These are phyloP conservation scores for Entophlyctis helioformis DNA, from an alignment of 192 early-diverging fungal genomes.

Conservation along the genomic window DNA sequence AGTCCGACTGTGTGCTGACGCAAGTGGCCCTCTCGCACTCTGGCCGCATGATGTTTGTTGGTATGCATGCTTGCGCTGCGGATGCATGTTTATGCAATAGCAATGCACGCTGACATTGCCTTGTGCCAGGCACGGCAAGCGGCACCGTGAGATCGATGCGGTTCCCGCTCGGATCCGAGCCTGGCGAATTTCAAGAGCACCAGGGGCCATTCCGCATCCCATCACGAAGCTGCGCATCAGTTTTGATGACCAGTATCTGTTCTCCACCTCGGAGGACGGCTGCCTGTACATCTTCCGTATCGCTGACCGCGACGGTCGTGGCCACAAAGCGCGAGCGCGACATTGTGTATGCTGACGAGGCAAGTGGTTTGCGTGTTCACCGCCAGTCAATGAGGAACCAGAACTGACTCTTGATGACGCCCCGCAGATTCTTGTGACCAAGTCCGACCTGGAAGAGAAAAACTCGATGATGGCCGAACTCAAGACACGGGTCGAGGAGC, in stretches of 20 bases:
- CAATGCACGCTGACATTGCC: neutral
- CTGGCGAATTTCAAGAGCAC: constrained; percentile 46
- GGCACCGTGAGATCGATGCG: constrained; percentile 46
- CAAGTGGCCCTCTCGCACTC: constrained; percentile 46
- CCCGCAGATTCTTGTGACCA: constrained; percentile 44
- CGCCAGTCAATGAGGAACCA: too few species aligned
- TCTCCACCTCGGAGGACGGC: constrained; percentile 43
- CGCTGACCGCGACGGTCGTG: constrained; percentile 38
- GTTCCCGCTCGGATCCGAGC: constrained; percentile 32
- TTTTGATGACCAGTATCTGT: constrained; percentile 49
- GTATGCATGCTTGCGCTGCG: constrained; percentile 7
- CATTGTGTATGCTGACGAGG: constrained; percentile 47
- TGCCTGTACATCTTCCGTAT: constrained; percentile 44
- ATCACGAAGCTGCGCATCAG: constrained; percentile 40
- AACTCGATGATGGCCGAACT: constrained; percentile 43
- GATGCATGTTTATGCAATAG: neutral
- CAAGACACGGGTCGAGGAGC: constrained; percentile 45
- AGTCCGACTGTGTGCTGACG: constrained; percentile 36
- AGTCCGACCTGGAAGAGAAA: constrained; percentile 49
- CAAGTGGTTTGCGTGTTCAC: constrained; percentile 6
- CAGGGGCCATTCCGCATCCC: constrained; percentile 37
- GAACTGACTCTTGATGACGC: neutral
- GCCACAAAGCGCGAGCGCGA: constrained; percentile 35
- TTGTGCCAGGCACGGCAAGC: constrained; percentile 26
- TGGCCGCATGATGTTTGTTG: constrained; percentile 51